Percentiles rank a stretch among this genome's conserved stretches.
Conservation (phyloP, 2,329 filamentous ascomycete species). For the Gaeumannomyces tritici region DNA sequence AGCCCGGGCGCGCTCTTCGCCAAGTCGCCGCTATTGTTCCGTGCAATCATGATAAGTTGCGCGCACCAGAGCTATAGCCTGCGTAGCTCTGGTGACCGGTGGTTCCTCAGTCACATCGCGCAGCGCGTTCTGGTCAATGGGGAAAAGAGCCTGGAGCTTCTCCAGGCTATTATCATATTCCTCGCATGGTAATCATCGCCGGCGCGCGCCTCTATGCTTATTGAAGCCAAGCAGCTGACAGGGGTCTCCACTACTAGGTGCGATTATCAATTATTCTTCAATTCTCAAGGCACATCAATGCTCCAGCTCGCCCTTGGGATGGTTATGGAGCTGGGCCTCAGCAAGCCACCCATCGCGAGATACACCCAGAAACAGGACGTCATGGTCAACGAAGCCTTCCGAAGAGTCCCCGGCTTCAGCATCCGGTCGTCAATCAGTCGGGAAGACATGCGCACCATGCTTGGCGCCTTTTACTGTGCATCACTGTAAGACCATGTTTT, state of each 20-base stretch:
- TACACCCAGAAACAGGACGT: conserved; percentile 14
- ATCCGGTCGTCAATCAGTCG: conserved; percentile 15
- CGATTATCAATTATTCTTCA: conserved; percentile 27
- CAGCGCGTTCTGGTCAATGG: conserved; percentile 25
- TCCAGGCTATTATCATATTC: conserved; percentile 28
- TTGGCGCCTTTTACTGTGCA: conserved; percentile 29
- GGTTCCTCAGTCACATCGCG: conserved; percentile 26
- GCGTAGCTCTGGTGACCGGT: conserved; percentile 22
- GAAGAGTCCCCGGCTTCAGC: conserved; percentile 7
- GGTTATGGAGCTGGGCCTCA: conserved; percentile 26
- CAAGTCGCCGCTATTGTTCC: conserved; percentile 25
- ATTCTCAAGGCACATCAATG: conserved; percentile 24
- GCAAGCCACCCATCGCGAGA: conserved; percentile 16
- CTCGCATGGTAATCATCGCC: conserved; percentile 24
- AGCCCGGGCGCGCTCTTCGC: conserved; percentile 20
- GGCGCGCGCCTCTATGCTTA: not conserved
- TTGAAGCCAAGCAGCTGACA: not conserved
- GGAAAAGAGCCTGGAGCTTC: conserved; percentile 23
- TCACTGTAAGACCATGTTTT: conserved; percentile 17
- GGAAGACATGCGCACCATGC: conserved; percentile 27
- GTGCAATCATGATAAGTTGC: conserved; percentile 23
- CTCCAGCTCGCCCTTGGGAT: conserved; percentile 28
- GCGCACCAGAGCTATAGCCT: conserved; percentile 19
- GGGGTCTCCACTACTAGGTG: conserved; percentile 16
- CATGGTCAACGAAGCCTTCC: conserved; percentile 22